A percentile compares a stretch with the other conserved stretches of the same genome.
Conservation (phyloP, 441 rosid species). For the Flueggea neowawraea region DNA sequence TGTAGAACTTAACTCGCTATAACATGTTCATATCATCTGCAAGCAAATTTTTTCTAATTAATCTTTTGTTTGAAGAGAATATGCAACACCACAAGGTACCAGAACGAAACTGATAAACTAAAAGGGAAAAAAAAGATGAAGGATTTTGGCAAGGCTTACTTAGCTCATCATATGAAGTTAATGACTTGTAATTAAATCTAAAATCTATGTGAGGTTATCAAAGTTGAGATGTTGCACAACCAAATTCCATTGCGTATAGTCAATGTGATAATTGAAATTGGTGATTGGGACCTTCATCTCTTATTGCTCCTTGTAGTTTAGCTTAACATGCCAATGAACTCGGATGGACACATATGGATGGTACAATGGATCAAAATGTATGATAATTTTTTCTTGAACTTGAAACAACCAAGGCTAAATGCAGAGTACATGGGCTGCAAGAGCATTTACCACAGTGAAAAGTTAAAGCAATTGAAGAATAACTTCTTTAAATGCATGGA, state of each 20-base stretch:
- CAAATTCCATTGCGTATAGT: constrained; percentile 64
- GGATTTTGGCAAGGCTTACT: constrained; percentile 11
- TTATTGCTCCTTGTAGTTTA: constrained; percentile 72
- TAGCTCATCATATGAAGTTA: constrained; percentile 46
- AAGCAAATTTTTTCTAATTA: too few relatives aligned
- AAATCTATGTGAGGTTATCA: constrained; percentile 63
- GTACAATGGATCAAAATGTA: constrained; percentile 56
- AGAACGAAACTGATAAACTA: neutral
- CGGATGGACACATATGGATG: constrained; percentile 67
- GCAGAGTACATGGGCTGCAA: constrained; percentile 38
- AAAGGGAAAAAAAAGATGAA: neutral
- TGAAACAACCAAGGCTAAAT: constrained; percentile 49
- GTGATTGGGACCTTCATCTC: constrained; percentile 70
- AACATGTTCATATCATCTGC: constrained; percentile 74
- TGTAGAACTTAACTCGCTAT: constrained; percentile 66
- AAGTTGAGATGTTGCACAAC: constrained; percentile 76
- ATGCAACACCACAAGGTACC: too few relatives aligned
- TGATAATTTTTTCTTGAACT: constrained; percentile 26
- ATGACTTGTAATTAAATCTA: constrained; percentile 61
- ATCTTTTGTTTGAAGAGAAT: too few relatives aligned
- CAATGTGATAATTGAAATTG: constrained; percentile 60
- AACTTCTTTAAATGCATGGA: too few relatives aligned
- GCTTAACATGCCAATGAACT: constrained; percentile 73
- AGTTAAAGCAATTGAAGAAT: too few relatives aligned
- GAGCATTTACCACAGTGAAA: neutral